Evolutionary conservation across 345 rosid species (phyloP), one percentile per base, ranked within the genome.

Genomic region (Citrus hindsii): DNA sequence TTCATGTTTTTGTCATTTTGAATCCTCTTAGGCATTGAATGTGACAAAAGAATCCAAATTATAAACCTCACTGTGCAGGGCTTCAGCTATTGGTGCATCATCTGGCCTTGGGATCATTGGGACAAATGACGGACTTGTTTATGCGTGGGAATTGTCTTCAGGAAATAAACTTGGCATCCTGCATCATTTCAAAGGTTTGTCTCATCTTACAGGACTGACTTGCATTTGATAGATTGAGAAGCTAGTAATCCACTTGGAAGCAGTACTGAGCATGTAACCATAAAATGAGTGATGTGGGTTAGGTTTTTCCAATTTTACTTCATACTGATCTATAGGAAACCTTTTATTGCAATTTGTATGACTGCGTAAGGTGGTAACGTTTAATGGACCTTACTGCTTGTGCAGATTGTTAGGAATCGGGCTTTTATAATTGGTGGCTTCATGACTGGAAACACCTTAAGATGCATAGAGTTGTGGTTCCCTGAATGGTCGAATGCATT

Each of bases 161-260:
- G 98, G 99, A 73, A 74, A 60, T 33, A 91, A 79, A 82, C 87
- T 94, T 42, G 93, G 93, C 9, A 83, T 75, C 56, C 87, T 88
- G 77, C 92, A 91, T 84, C 86, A 88, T 82, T 90, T 92, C 82
- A 83, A 89, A 88, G 99, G 99, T 95, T 87, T 71, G 14, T 42
- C 69, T 24, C 37, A 24, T 76, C 24, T 21, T 61, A 40, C 38
- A 48, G 69, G 18, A 33, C 51, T 56, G 60, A 32, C 35, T 37
- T 69, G 10, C 72, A 33, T 59, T 59, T 82, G 25, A 25, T 62
- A 46, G 33, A 75, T 56, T 65, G 51, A 73, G 30, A 13, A 71
- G 80, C 35, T 32, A 56, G 74, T 75, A 63, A 71, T 70, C 9
- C 5, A 48, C 42, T n/a, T 63, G 9, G 37, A 27, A 63, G 67